phyloP scores from a whole-genome alignment of 768 basidiomycete species.

The Serendipita sp. region DNA sequence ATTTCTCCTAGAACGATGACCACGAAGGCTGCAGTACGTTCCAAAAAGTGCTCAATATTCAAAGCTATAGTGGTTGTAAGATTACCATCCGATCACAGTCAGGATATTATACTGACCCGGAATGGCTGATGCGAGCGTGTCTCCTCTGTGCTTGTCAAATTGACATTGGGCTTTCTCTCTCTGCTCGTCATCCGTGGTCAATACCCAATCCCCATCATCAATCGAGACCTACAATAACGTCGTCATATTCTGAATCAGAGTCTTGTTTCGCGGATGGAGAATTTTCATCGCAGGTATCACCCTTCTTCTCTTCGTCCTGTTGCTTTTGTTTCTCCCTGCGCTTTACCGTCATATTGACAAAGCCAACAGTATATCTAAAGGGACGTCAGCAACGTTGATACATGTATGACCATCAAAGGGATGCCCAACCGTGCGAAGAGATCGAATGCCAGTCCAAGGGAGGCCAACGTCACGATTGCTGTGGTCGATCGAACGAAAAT shows the following conservation, averaged over 20 bases:
- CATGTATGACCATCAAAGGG: too few relatives aligned
- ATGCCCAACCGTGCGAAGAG: not conserved
- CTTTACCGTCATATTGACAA: not conserved
- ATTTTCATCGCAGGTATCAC: not conserved
- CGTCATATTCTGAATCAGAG: too few relatives aligned
- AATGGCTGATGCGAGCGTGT: not conserved
- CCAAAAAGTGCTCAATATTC: conserved; percentile 23
- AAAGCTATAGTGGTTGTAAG: conserved; percentile 15
- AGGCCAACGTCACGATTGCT: not conserved
- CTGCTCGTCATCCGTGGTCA: too few relatives aligned
- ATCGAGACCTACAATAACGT: too few relatives aligned
- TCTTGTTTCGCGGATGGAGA: not conserved
- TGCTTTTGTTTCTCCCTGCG: not conserved
- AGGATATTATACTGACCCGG: not conserved
- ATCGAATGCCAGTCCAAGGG: not conserved
- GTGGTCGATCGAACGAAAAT: not conserved
- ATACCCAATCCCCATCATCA: too few relatives aligned
- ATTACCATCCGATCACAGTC: not conserved
- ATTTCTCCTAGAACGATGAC: conserved; percentile 18
- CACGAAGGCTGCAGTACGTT: conserved; percentile 22
- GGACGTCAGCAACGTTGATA: not conserved
- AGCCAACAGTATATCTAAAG: not conserved
- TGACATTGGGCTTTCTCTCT: too few relatives aligned
- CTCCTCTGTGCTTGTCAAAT: not conserved
- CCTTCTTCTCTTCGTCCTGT: not conserved